A percentile compares a stretch with the other conserved stretches of the same genome.
These are phyloP conservation scores for Fomes fomentarius DNA, from an alignment of 1,284 basidiomycete species.

Conservation along the genomic window DNA sequence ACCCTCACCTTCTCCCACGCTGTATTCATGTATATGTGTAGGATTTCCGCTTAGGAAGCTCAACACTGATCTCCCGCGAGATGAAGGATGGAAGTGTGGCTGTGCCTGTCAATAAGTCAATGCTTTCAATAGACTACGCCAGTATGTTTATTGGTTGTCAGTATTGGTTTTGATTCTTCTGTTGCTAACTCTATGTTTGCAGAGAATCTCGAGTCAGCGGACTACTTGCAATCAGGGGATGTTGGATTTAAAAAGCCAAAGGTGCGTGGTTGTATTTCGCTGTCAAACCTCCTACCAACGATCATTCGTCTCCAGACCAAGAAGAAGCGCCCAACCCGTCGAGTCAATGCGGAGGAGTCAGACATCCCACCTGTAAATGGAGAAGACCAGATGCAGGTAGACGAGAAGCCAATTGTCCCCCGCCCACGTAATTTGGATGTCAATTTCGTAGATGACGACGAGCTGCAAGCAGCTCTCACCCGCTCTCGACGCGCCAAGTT, in stretches of 20 bases:
- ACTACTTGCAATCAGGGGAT: constrained; percentile 92
- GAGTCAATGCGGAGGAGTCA: constrained; percentile 60
- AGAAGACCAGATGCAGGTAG: constrained; percentile 76
- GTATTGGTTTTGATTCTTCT: constrained; percentile 4
- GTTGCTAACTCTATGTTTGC: background rate
- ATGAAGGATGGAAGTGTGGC: constrained; percentile 53
- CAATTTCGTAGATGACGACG: constrained; percentile 98
- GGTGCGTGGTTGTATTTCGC: constrained; percentile 41
- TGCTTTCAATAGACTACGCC: constrained; percentile 89
- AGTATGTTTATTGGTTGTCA: constrained; percentile 55
- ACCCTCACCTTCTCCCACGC: background rate
- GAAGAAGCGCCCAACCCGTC: constrained; percentile 84
- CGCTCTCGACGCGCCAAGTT: constrained; percentile 83
- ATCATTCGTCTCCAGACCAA: constrained; percentile 66
- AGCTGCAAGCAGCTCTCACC: constrained; percentile 92
- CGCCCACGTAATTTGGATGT: constrained; percentile 71
- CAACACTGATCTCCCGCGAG: constrained; percentile 44
- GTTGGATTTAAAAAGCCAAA: constrained; percentile 94
- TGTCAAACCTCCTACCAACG: background rate
- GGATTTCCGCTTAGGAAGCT: constrained; percentile 81
- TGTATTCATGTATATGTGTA: constrained; percentile 34
- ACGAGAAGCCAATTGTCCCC: constrained; percentile 65
- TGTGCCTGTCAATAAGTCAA: constrained; percentile 73
- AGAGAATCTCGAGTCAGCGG: constrained; percentile 88
- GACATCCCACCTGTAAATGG: constrained; percentile 49